A percentile compares a stretch with the other conserved stretches of the same genome.
phyloP scores from a whole-genome alignment of 1,284 basidiomycete genomes.

The Boletellus dicymbophilus region DNA sequence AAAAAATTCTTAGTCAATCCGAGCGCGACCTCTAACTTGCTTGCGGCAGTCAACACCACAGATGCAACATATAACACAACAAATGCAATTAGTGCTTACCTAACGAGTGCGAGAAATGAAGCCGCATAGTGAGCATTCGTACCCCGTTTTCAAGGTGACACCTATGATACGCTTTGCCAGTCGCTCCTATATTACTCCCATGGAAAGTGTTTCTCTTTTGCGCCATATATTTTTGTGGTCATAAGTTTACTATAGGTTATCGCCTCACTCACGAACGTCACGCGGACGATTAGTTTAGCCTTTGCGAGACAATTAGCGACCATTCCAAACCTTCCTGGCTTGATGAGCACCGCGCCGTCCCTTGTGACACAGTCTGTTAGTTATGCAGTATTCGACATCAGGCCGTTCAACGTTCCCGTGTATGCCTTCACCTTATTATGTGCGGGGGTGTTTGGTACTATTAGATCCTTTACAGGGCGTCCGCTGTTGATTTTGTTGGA shows the following conservation, averaged over 20 bases:
- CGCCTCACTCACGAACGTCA: constrained; percentile 17
- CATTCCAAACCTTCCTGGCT: constrained; percentile 25
- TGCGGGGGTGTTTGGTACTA: not conserved
- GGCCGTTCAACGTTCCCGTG: constrained; percentile 68
- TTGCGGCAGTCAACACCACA: constrained; percentile 29
- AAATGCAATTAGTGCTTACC: constrained; percentile 37
- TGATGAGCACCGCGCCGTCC: constrained; percentile 57
- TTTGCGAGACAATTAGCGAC: constrained; percentile 39
- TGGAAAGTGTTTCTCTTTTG: constrained; percentile 11
- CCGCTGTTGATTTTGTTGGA: constrained; percentile 74
- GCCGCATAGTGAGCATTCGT: constrained; percentile 47
- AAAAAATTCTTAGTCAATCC: constrained; percentile 36
- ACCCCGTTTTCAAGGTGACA: not conserved
- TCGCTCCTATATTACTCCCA: constrained; percentile 24
- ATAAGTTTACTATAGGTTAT: constrained; percentile 15
- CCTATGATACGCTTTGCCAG: constrained; percentile 15
- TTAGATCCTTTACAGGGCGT: constrained; percentile 47
- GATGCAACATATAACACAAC: constrained; percentile 38
- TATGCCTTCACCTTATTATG: constrained; percentile 31
- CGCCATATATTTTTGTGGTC: not conserved
- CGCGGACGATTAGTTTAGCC: constrained; percentile 37
- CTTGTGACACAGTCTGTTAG: constrained; percentile 56
- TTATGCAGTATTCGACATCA: constrained; percentile 55
- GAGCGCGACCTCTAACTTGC: constrained; percentile 36
- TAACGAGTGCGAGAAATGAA: constrained; percentile 38